phyloP scores from a whole-genome alignment of 129 eudicot species.

The Lactuca saligna region DNA sequence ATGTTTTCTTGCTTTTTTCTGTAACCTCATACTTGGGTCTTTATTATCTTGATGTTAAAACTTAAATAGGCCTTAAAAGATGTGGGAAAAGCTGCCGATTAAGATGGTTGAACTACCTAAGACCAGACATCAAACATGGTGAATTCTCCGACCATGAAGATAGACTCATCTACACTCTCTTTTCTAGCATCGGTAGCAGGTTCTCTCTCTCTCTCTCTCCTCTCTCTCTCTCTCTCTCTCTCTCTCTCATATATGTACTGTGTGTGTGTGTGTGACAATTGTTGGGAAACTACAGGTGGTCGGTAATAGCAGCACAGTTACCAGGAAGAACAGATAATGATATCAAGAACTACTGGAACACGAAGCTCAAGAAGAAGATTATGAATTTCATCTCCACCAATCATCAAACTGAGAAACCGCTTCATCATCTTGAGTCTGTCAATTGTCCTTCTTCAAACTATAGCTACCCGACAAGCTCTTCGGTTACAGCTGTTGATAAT shows the following conservation, averaged over 20 bases:
- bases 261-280: neutral
- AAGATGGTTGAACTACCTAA: conserved; percentile 89
- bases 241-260: neutral
- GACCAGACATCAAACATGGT: conserved; percentile 94
- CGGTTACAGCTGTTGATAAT: conserved; percentile 5
- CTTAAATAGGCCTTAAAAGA: conserved; percentile 53
- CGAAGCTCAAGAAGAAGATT: conserved; percentile 90
- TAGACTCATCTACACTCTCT: conserved; percentile 72
- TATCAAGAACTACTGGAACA: conserved; percentile 98
- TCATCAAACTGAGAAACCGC: conserved; percentile 24
- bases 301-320: conserved; percentile 91
- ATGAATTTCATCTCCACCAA: conserved; percentile 31
- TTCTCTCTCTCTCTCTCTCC: conserved; percentile 14
- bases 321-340: conserved; percentile 99
- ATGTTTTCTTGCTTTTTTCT: conserved; percentile 1
- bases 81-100: conserved; percentile 79
- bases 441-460: conserved; percentile 24
- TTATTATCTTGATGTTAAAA: conserved; percentile 2
- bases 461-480: conserved; percentile 39
- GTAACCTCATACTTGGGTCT: neutral
- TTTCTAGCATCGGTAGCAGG: conserved; percentile 96
- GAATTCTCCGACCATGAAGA: conserved; percentile 93
- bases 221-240: no score
- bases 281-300: conserved; percentile 60
- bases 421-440: conserved; percentile 29